These are phyloP conservation scores for Phytophthora ohioensis DNA, from an alignment of 352 stramenopile genomes.

Conservation along the genomic window DNA sequence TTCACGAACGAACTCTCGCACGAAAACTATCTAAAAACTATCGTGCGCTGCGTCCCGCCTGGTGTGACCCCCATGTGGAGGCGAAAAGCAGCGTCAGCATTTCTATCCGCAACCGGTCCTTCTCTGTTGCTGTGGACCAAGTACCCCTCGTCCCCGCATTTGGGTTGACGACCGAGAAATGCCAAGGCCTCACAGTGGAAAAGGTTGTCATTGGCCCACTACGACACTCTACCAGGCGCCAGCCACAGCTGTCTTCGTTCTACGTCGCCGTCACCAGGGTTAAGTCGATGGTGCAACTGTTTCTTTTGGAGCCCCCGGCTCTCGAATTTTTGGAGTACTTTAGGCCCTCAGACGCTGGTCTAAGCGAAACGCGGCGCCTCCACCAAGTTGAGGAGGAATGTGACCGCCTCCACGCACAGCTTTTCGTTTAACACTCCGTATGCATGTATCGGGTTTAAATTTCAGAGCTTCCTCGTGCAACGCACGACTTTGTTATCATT, in stretches of 20 bases:
- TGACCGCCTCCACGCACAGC: no score
- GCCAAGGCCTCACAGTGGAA: background rate
- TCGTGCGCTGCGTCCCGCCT: background rate
- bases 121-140: background rate
- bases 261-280: conserved; percentile 7
- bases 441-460: no score
- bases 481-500: no score
- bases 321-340: conserved; percentile 1
- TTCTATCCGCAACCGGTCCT: background rate
- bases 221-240: background rate
- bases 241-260: conserved; percentile 10
- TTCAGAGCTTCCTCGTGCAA: no score
- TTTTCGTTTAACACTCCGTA: no score
- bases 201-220: conserved; percentile 7
- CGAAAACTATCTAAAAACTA: background rate
- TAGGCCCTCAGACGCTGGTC: background rate
- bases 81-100: background rate
- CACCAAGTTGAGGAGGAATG: no score
- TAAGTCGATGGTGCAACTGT: conserved; percentile 6
- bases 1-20: background rate
- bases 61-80: background rate
- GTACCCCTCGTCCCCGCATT: background rate
- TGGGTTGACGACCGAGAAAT: conserved; percentile 4
- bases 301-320: background rate
- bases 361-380: background rate